phyloP scores from a whole-genome alignment of 2,329 filamentous ascomycete species.

The Xylariomycetidae sp. region DNA sequence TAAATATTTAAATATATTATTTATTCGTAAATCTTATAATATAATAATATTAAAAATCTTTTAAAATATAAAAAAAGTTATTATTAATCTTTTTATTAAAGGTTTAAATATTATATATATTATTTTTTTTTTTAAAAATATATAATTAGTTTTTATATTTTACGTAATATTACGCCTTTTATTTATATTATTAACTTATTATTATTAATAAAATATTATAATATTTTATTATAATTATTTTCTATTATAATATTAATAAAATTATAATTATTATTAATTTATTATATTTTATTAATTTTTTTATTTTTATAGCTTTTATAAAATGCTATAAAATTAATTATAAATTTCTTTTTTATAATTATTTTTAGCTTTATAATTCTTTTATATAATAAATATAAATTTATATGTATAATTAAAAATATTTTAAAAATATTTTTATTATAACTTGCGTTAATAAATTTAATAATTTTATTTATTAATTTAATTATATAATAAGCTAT shows the following conservation, averaged over 20 bases:
- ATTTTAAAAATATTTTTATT: slow-evolving; percentile 1
- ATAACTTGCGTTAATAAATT: neutral
- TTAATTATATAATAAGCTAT: slow-evolving; percentile 1
- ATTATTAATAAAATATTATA: slow-evolving; percentile 1
- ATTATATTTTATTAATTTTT: slow-evolving; percentile 3
- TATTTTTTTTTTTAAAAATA: neutral
- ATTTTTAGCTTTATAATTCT: no score
- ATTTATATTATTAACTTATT: neutral
- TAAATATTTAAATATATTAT: neutral
- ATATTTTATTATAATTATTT: slow-evolving; percentile 1
- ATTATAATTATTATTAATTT: slow-evolving; percentile 2
- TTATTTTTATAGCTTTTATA: neutral
- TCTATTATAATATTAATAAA: slow-evolving; percentile 1
- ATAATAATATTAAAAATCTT: no score
- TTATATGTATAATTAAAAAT: slow-evolving; percentile 1
- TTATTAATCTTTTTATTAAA: no score
- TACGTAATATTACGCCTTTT: slow-evolving; percentile 1
- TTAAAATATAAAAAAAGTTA: no score
- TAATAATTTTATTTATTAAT: neutral
- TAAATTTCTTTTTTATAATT: slow-evolving; percentile 2
- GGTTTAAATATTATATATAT: neutral
- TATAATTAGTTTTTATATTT: neutral
- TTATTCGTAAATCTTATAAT: no score
- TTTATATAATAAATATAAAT: neutral
- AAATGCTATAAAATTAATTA: slow-evolving; percentile 2